Conservation (phyloP, 1,139 yeast species). For the Arxiozyma slooffiae region DNA sequence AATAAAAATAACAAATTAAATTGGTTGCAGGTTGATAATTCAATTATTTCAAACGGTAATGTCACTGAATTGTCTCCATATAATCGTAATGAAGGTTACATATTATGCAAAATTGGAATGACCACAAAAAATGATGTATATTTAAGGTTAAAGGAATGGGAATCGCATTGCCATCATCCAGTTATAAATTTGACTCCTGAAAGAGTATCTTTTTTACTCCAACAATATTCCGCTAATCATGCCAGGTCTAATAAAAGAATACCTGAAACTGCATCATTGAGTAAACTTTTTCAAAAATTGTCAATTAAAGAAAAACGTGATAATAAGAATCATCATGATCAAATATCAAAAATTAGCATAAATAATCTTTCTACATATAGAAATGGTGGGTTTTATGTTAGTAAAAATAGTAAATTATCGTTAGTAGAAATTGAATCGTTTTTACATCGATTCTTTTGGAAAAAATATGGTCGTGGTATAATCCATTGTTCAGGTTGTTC, state of each 20-base stretch:
- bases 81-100: conserved; percentile 8
- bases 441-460: conserved; percentile 24
- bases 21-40: conserved; percentile 24
- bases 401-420: conserved; percentile 12
- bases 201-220: conserved; percentile 9
- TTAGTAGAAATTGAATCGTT: conserved; percentile 18
- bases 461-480: conserved; percentile 24
- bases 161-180: conserved; percentile 20
- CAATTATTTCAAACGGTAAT: conserved; percentile 9
- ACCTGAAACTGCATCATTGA: not conserved
- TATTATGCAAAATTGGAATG: conserved; percentile 28
- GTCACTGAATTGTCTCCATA: not conserved
- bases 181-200: conserved; percentile 23
- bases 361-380: conserved; percentile 10
- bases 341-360: not conserved
- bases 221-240: not conserved
- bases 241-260: not conserved
- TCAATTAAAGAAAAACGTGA: conserved; percentile 7
- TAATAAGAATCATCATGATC: not conserved
- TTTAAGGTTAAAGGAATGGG: conserved; percentile 25
- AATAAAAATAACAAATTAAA: too few species aligned
- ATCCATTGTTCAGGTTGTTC: conserved; percentile 25
- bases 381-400: conserved; percentile 21
- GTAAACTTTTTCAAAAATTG: conserved; percentile 8
- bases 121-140: conserved; percentile 21